Conservation (phyloP, 108 stramenopile genomes). For the Craspedostauros australis region DNA sequence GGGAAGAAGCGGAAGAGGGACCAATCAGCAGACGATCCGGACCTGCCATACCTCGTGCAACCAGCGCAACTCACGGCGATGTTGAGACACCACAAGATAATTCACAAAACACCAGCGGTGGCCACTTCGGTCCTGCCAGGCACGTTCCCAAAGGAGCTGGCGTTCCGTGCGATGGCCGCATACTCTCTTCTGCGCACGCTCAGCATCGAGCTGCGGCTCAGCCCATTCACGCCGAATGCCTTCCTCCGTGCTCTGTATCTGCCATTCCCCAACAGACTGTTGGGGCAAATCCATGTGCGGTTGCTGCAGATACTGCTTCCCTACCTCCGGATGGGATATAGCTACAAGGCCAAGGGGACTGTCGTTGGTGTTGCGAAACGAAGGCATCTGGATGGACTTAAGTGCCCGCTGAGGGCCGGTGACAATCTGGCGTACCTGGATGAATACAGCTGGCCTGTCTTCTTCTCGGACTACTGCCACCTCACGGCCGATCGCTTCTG, state of each 20-base stretch:
- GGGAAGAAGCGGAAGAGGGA: too few relatives aligned
- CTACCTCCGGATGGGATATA: constrained; percentile 39
- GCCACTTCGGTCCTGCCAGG: too few relatives aligned
- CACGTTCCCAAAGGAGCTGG: constrained; percentile 33
- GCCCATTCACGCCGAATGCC: constrained; percentile 69
- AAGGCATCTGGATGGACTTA: constrained; percentile 30
- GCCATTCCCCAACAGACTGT: constrained; percentile 51
- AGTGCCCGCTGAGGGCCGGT: constrained; percentile 44
- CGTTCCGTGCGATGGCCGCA: constrained; percentile 56
- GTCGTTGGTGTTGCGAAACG: constrained; percentile 10
- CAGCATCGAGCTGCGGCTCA: constrained; percentile 51
- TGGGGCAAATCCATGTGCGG: constrained; percentile 72
- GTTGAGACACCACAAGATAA: too few relatives aligned
- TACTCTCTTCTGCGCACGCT: constrained; percentile 77
- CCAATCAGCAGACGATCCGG: too few relatives aligned
- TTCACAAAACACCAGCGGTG: too few relatives aligned
- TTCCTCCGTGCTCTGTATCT: constrained; percentile 61
- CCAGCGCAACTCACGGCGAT: too few relatives aligned
- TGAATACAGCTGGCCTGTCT: constrained; percentile 69
- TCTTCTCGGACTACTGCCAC: constrained; percentile 73
- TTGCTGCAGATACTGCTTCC: constrained; percentile 55
- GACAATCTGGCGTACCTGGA: constrained; percentile 76
- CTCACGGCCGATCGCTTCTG: constrained; percentile 58
- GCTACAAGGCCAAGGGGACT: constrained; percentile 33
- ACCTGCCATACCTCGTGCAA: too few relatives aligned